Conservation (phyloP, 192 early-diverging fungal species). For the Paraglomus brasilianum region DNA sequence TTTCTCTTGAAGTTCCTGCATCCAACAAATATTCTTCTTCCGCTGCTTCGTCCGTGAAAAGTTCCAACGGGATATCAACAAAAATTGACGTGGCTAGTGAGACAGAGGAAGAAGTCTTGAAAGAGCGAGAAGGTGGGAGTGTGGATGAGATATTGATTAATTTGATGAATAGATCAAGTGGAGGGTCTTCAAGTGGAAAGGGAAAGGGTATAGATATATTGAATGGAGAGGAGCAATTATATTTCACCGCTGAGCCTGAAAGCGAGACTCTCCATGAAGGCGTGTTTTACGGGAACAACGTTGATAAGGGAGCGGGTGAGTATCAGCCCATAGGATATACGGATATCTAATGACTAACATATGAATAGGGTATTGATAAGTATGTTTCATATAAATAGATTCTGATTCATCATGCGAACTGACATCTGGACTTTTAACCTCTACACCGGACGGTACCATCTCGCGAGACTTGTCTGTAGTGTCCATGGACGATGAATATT, state of each 20-base stretch:
- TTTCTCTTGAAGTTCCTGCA: conserved; percentile 18
- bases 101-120: neutral
- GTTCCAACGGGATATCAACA: conserved; percentile 21
- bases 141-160: conserved; percentile 16
- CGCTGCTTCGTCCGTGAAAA: conserved; percentile 25
- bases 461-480: neutral
- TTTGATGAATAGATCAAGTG: conserved; percentile 20
- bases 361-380: neutral
- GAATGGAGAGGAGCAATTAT: neutral
- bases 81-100: conserved; percentile 8
- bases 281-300: neutral
- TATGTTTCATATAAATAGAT: conserved; percentile 6
- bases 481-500: conserved; percentile 17
- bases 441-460: neutral
- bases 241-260: neutral
- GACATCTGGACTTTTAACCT: neutral
- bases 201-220: neutral
- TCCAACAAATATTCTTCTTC: neutral
- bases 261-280: neutral
- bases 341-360: neutral
- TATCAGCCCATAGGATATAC: neutral
- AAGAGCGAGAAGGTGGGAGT: too few species aligned
- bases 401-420: conserved; percentile 9
- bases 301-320: neutral
- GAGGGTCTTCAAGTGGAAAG: neutral